phyloP scores from a whole-genome alignment of 495 filamentous ascomycete species.

The Aspergillus egyptiacus region DNA sequence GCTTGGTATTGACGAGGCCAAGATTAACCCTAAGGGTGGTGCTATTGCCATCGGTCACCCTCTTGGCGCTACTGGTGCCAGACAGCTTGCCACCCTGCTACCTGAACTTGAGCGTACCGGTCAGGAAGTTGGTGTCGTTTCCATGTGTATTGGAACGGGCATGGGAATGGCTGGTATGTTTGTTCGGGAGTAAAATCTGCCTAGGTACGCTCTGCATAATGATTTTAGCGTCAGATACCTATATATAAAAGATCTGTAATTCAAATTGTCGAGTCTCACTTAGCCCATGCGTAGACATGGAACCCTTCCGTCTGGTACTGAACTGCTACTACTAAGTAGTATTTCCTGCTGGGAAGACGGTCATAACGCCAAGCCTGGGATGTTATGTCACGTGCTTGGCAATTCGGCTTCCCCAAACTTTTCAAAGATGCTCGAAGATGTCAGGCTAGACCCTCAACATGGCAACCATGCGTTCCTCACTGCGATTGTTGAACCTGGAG shows the following conservation, averaged over 20 bases:
- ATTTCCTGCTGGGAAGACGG: not conserved
- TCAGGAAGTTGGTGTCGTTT: constrained; percentile 64
- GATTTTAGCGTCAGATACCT: constrained; percentile 5
- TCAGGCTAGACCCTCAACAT: constrained; percentile 13
- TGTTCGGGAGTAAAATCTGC: constrained; percentile 60
- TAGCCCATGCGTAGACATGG: not conserved
- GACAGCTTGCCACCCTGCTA: constrained; percentile 72
- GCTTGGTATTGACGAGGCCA: constrained; percentile 60
- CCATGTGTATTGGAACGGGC: constrained; percentile 89
- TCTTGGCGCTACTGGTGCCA: constrained; percentile 82
- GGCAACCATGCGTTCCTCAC: constrained; percentile 36
- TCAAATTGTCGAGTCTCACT: not conserved
- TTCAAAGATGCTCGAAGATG: constrained; percentile 17
- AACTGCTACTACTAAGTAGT: too few relatives aligned
- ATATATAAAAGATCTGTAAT: not conserved
- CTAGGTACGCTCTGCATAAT: not conserved
- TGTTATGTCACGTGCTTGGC: constrained; percentile 22
- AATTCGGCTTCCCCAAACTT: constrained; percentile 16
- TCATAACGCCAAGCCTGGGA: constrained; percentile 8
- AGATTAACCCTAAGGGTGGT: constrained; percentile 87
- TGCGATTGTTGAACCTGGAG: constrained; percentile 37
- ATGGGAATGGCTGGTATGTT: constrained; percentile 88
- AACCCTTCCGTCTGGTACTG: too few relatives aligned
- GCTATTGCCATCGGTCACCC: constrained; percentile 92
- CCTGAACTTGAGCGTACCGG: constrained; percentile 59